Conservation (phyloP, 768 basidiomycete genomes). For the Sarcodon sp. region DNA sequence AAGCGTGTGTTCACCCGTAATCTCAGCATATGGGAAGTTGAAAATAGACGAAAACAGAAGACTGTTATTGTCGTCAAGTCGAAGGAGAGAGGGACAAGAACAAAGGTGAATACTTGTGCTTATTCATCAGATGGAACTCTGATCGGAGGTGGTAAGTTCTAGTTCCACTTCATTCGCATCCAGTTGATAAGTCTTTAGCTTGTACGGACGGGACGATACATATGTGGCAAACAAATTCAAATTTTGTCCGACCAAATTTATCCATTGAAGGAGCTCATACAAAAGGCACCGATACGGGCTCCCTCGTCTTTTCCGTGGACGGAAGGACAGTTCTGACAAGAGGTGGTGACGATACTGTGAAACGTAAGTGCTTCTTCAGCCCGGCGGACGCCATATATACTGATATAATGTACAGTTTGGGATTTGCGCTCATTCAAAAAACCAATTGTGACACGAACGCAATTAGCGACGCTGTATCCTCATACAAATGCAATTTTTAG, state of each 20-base stretch:
- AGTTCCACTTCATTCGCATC: not conserved
- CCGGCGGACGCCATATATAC: not conserved
- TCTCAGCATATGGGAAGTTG: conserved; percentile 84
- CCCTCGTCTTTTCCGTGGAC: conserved; percentile 81
- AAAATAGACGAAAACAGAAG: conserved; percentile 90
- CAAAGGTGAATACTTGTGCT: conserved; percentile 77
- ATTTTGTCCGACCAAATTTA: conserved; percentile 86
- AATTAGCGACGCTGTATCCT: conserved; percentile 70
- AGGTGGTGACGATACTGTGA: conserved; percentile 92
- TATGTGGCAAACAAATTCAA: conserved; percentile 86
- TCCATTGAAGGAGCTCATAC: conserved; percentile 78
- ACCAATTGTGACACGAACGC: conserved; percentile 57
- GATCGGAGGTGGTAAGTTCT: conserved; percentile 72
- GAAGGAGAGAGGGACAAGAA: conserved; percentile 88
- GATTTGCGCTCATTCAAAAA: conserved; percentile 86
- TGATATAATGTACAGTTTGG: conserved; percentile 55
- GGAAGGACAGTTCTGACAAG: conserved; percentile 75
- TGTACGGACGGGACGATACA: conserved; percentile 89
- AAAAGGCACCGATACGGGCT: conserved; percentile 80
- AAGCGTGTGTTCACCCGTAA: not conserved
- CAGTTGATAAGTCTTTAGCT: conserved; percentile 28
- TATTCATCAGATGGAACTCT: conserved; percentile 85
- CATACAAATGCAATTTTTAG: conserved; percentile 93
- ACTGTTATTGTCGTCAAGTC: conserved; percentile 93
- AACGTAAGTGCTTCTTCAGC: conserved; percentile 45